Evolutionary conservation across 257 asterid species (phyloP).

Genomic region (Solanum clarkiae): DNA sequence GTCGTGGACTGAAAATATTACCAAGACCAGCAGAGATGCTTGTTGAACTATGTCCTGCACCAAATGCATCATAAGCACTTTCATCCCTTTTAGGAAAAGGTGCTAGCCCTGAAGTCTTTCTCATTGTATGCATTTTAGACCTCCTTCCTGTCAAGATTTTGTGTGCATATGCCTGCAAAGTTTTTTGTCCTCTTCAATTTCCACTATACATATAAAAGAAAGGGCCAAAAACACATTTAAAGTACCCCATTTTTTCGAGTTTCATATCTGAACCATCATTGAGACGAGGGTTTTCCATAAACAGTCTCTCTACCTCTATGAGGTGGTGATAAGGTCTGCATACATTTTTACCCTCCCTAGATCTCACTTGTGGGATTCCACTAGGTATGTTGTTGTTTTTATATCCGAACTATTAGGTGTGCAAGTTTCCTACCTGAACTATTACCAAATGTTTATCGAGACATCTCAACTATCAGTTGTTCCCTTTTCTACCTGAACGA

Average conservation of each 20-base stretch:
- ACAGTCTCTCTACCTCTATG: no score
- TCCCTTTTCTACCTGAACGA: not conserved
- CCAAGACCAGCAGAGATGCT: conserved; percentile 89
- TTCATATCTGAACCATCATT: not conserved
- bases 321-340: no score
- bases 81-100: conserved; percentile 73
- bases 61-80: conserved; percentile 68
- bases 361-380: no score
- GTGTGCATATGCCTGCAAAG: conserved; percentile 59
- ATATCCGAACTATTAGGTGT: not conserved
- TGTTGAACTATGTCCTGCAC: conserved; percentile 81
- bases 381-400: no score
- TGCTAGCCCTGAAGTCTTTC: conserved; percentile 60
- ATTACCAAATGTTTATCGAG: no score
- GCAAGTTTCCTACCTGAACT: not conserved
- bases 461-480: not conserved
- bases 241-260: not conserved
- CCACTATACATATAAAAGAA: not conserved
- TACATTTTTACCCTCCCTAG: no score
- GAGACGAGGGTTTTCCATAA: no score
- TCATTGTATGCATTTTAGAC: conserved; percentile 53
- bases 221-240: not conserved
- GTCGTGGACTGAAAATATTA: not conserved
- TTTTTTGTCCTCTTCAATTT: not conserved
- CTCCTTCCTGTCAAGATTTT: conserved; percentile 75